Evolutionary conservation across 306 rosid species (phyloP).

Genomic region (Castanea mollissima): DNA sequence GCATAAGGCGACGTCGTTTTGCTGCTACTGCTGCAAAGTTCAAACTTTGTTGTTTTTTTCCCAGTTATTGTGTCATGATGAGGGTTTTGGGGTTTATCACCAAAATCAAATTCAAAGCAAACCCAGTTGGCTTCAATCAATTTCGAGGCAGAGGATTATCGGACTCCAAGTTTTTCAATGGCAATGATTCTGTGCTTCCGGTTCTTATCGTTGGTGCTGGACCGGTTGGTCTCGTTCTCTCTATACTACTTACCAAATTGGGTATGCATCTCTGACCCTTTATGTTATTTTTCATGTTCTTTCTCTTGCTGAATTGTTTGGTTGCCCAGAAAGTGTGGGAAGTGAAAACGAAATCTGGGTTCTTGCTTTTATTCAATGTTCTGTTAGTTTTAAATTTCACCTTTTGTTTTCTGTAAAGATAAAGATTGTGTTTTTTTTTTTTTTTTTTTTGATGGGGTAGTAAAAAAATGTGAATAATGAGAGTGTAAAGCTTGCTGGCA

Average conservation of each 20-base stretch:
- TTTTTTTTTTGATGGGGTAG: not conserved
- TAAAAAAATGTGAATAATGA: not conserved
- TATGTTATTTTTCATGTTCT: not conserved
- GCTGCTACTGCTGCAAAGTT: not conserved
- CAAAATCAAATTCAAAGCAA: constrained; percentile 9
- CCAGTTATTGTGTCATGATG: constrained; percentile 20
- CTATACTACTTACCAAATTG: constrained; percentile 47
- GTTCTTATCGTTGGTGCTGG: constrained; percentile 57
- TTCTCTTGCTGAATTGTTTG: not conserved
- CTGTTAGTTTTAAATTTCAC: too few species aligned
- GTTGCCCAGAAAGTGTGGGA: not conserved
- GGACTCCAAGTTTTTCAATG: constrained; percentile 30
- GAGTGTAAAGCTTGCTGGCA: not conserved
- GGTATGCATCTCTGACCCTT: constrained; percentile 22
- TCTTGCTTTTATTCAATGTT: not conserved
- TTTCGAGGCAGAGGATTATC: constrained; percentile 30
- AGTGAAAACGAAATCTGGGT: not conserved
- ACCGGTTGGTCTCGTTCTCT: constrained; percentile 57
- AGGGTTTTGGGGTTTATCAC: constrained; percentile 24
- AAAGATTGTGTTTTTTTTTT: not conserved
- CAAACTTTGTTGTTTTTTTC: not conserved
- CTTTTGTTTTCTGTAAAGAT: too few species aligned
- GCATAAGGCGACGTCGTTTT: not conserved
- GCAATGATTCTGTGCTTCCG: constrained; percentile 41
- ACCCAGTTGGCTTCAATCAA: constrained; percentile 12